phyloP scores from a whole-genome alignment of 257 asterid genomes.

The Paraleonurus japonicus region DNA sequence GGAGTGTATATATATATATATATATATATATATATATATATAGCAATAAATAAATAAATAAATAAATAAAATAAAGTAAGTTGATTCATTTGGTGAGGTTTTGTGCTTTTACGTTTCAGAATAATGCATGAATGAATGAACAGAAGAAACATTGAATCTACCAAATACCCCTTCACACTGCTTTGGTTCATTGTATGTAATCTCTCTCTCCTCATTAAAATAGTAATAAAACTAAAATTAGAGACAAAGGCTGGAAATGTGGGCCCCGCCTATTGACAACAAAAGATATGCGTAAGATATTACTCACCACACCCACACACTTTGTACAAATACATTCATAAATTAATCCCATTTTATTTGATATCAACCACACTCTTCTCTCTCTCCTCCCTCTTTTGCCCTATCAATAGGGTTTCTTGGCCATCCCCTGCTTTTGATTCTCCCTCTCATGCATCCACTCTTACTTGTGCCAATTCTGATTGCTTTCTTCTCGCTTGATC shows the following conservation, averaged over 20 bases:
- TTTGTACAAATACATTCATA: conserved; percentile 3
- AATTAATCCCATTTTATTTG: neutral
- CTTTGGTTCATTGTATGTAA: conserved; percentile 64
- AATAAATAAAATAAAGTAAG: neutral
- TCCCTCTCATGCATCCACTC: conserved; percentile 55
- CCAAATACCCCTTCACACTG: neutral
- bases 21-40: too few species aligned
- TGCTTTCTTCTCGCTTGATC: conserved; percentile 41
- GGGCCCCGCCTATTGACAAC: conserved; percentile 45
- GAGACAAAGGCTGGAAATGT: conserved; percentile 13
- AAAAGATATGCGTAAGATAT: conserved; percentile 47
- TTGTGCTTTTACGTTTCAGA: neutral
- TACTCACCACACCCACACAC: conserved; percentile 31
- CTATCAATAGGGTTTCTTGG: conserved; percentile 66
- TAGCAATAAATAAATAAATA: too few species aligned
- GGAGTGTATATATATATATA: too few species aligned
- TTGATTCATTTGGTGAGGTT: conserved; percentile 25
- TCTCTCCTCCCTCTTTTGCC: conserved; percentile 51
- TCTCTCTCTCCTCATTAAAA: conserved; percentile 20
- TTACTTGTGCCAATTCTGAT: conserved; percentile 37
- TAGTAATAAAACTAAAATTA: neutral
- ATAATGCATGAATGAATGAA: conserved; percentile 14
- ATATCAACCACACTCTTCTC: conserved; percentile 23
- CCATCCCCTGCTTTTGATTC: conserved; percentile 28
- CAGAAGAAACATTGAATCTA: conserved; percentile 66